These are phyloP conservation scores for Thecamonas trahens DNA, from an alignment of 78 protist genomes.

Conservation along the genomic window DNA sequence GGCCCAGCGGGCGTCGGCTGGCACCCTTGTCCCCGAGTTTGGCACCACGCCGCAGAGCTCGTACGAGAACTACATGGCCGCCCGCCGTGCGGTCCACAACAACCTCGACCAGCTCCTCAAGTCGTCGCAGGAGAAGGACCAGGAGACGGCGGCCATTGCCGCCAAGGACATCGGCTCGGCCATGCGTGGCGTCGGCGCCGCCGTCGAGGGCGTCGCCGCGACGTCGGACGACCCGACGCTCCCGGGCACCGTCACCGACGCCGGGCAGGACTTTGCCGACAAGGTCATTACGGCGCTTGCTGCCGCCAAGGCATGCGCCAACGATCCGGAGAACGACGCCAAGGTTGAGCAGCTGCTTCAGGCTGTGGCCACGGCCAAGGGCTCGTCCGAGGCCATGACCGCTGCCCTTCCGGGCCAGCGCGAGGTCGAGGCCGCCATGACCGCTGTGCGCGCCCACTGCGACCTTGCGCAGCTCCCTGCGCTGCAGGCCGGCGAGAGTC, in stretches of 20 bases:
- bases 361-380: neutral
- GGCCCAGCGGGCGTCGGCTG: slow-evolving; percentile 27
- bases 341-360: neutral
- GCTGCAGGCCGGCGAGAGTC: neutral
- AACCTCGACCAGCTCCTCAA: too few relatives aligned
- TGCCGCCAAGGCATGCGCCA: too few relatives aligned
- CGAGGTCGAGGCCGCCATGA: neutral
- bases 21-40: slow-evolving; percentile 17
- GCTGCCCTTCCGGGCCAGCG: slow-evolving; percentile 25
- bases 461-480: neutral
- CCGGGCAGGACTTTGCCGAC: too few relatives aligned
- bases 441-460: neutral
- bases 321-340: too few relatives aligned
- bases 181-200: neutral
- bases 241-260: too few relatives aligned
- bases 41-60: too few relatives aligned
- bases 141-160: too few relatives aligned
- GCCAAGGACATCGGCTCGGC: slow-evolving; percentile 5
- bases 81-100: too few relatives aligned
- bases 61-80: slow-evolving; percentile 23
- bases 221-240: neutral
- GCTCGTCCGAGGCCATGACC: neutral
- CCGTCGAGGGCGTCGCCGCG: slow-evolving; percentile 10
- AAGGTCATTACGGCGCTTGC: too few relatives aligned
- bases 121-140: too few relatives aligned